Percentiles rank a stretch among this genome's conserved stretches.
Conservation (phyloP, 768 basidiomycete genomes). For the Pholiota conissans region DNA sequence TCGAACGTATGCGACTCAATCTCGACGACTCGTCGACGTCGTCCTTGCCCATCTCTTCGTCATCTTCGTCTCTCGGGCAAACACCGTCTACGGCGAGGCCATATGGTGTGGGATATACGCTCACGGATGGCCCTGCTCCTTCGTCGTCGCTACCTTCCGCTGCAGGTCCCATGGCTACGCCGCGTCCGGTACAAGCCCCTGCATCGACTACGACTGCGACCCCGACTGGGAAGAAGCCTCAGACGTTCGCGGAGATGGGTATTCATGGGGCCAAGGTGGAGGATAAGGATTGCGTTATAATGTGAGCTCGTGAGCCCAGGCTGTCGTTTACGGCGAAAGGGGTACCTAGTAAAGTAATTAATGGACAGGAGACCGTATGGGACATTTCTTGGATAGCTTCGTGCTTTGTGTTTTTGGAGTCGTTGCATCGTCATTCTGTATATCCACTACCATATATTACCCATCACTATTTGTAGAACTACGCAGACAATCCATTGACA, state of each 20-base stretch:
- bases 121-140: neutral
- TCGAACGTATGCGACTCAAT: constrained; percentile 20
- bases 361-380: neutral
- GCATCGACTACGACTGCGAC: neutral
- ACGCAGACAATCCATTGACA: too few relatives aligned
- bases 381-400: neutral
- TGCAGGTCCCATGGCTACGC: constrained; percentile 21
- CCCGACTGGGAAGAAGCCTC: constrained; percentile 38
- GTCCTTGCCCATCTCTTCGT: neutral
- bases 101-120: neutral
- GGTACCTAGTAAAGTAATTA: neutral
- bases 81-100: neutral
- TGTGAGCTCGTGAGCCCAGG: constrained; percentile 46
- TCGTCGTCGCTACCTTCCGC: constrained; percentile 9
- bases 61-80: neutral
- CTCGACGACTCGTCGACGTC: constrained; percentile 14
- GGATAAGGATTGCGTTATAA: constrained; percentile 83
- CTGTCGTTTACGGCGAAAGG: neutral
- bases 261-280: constrained; percentile 76
- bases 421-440: neutral
- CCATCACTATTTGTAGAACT: too few relatives aligned
- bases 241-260: constrained; percentile 95
- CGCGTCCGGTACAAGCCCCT: neutral
- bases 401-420: neutral
- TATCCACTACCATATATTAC: neutral